These are phyloP conservation scores for Gypsophila paniculata DNA, from an alignment of 179 eudicot genomes.

Conservation along the genomic window DNA sequence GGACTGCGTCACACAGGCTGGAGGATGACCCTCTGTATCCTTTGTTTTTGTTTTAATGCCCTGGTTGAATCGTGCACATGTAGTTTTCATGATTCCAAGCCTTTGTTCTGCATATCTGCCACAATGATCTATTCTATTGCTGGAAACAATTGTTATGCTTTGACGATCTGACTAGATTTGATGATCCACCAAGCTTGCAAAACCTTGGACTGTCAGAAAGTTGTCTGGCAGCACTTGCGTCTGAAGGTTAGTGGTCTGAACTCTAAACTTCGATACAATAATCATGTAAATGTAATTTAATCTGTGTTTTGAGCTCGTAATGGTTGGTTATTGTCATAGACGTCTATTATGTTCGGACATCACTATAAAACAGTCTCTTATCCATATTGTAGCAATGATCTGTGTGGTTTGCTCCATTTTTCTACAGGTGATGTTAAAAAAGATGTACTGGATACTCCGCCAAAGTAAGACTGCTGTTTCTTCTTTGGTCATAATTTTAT, in stretches of 20 bases:
- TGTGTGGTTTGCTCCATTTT: slow-evolving; percentile 11
- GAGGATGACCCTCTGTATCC: slow-evolving; percentile 65
- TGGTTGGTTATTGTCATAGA: not conserved
- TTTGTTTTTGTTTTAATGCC: slow-evolving; percentile 17
- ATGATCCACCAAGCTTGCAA: slow-evolving; percentile 60
- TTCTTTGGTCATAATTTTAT: not conserved
- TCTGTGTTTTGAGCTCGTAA: not conserved
- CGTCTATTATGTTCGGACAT: not conserved
- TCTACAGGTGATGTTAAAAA: slow-evolving; percentile 24
- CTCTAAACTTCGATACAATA: not conserved
- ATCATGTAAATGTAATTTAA: not conserved
- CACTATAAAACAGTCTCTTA: not conserved
- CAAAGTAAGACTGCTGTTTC: slow-evolving; percentile 27
- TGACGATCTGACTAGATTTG: slow-evolving; percentile 51
- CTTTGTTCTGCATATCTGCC: not conserved
- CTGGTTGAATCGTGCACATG: not conserved
- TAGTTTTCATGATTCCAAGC: not conserved
- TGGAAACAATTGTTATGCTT: slow-evolving; percentile 27
- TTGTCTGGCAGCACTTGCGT: slow-evolving; percentile 71
- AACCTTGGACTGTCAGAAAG: slow-evolving; percentile 80
- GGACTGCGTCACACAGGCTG: slow-evolving; percentile 21
- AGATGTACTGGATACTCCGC: slow-evolving; percentile 31
- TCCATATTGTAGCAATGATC: not conserved
- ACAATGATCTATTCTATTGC: not conserved
- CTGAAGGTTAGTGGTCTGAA: slow-evolving; percentile 58